Base-by-base conservation (phyloP, 1,284 basidiomycete genomes). In the Chalciporus sp. region DNA sequence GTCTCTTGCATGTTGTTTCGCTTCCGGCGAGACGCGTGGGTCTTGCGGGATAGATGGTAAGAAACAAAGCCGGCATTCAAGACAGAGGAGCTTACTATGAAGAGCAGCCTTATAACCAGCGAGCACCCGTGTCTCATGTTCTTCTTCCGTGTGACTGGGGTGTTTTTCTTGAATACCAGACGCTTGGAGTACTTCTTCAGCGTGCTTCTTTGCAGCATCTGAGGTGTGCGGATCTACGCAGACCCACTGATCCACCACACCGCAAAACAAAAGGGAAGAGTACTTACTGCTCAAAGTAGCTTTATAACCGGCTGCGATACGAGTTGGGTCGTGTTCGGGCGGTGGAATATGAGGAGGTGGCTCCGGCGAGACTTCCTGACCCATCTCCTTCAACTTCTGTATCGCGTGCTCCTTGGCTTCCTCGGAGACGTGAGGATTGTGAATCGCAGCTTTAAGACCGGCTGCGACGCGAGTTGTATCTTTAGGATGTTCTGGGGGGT, bases 371-470 rank as follows among this genome's bases (percentile, higher is more conserved):
- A 49, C 56, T 4, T 58, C 51, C 42, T 65, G 56, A 14, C 67
- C 72, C 72, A 82, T 72, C 7, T 71, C 58, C 42, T 73, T 70
- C n/a, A 83, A 72, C 16, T 71, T 72, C 44, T 76, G 67, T 39
- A 67, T 65, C 3, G 82, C 82, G 33, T 74, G 72, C 47, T 71
- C 66, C 63, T 80, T 82, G 3, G 82, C 82, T 55, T 76, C 75
- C 1, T 74, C 71, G 4, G 80, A 80, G 41, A 83, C 79, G 52
- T 78, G 74, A 16, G 80, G 81, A 62, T 83, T 83, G 56, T 74
- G 65, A 16, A 83, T 72, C 19, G 81, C 72, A n/a, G 81, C 79
- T 62, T 82, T 83, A 61, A 82, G 72, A 43, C 83, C 81, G 0
- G 77, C 79, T 33, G 73, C 76, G 51, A 82, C 77, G 61, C 74